Evolutionary conservation across 2,329 filamentous ascomycete species (phyloP).

Genomic region (Penicillium digitatum): DNA sequence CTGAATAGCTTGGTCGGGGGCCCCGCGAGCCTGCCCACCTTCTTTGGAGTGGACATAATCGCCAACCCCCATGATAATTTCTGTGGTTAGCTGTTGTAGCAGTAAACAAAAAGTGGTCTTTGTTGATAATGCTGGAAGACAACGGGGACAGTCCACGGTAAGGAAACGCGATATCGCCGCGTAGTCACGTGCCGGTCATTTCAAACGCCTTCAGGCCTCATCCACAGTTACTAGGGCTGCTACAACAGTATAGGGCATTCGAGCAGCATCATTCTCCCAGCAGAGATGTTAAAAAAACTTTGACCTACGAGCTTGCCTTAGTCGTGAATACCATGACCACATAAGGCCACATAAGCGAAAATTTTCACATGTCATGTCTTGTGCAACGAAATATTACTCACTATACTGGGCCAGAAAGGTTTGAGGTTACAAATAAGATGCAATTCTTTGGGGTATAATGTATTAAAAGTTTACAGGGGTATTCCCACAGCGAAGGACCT

Average conservation of each 20-base stretch:
- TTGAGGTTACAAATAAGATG: background rate
- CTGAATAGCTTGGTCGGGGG: constrained; percentile 23
- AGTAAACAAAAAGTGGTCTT: background rate
- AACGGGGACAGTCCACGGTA: background rate
- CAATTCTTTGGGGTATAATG: constrained; percentile 2
- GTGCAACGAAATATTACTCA: too few relatives aligned
- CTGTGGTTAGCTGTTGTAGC: background rate
- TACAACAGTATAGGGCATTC: background rate
- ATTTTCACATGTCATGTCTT: too few relatives aligned
- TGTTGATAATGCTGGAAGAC: background rate
- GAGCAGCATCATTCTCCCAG: background rate
- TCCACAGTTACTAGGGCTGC: background rate
- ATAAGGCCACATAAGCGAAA: background rate
- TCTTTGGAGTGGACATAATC: constrained; percentile 43
- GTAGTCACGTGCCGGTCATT: constrained; percentile 29
- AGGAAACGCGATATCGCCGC: constrained; percentile 27
- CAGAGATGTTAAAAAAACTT: background rate
- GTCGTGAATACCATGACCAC: background rate
- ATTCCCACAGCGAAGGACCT: background rate
- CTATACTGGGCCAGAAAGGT: background rate
- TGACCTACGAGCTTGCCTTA: background rate
- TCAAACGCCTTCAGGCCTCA: background rate
- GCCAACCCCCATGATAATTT: constrained; percentile 38
- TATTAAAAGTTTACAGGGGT: background rate
- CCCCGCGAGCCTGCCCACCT: constrained; percentile 29